Base-by-base conservation (phyloP, 1,284 basidiomycete genomes). In the Coniferiporia weirii region DNA sequence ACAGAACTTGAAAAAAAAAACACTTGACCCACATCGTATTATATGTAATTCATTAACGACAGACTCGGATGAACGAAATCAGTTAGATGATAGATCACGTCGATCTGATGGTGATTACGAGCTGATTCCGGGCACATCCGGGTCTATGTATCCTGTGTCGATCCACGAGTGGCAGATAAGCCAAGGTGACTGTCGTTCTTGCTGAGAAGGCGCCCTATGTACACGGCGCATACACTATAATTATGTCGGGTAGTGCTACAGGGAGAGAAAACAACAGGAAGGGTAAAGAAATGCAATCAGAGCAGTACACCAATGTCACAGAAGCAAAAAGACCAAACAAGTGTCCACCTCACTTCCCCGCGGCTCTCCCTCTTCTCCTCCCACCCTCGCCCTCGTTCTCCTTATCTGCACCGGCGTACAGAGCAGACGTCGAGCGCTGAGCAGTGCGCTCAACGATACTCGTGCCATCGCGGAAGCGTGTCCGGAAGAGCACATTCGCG, bases 401-500 rank as follows among this genome's bases (percentile, higher is more conserved):
- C 50, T 62, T 66, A 15, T 62, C 66, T 34, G 65, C 60, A 22
- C 43, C 45, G 44, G 64, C 44, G 62, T 64, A 81, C 60, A 81
- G 52, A n/a, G 72, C 60, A 7, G 76, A 77, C 12, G 74, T 74
- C 13, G 83, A 83, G 63, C 86, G 72, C 64, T 87, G 81, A 7
- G 76, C 84, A 1, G 88, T 89, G 57, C 88, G 76, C 69, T 97
- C 93, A 38, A 97, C 93, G 51, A 96, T 80, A 54, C 88, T 92
- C 4, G 94, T 97, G 4, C 94, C 95, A 69, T 98, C 94, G 49
- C 93, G 79, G 78, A 98, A 97, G 61, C 89, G 79, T 32, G 96
- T 93, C 51, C 89, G 82, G 81, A 98, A 99, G 52, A 99, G 77
- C 17, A 98, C 95, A 67, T 98, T 99, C 27, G 96, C 97, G 68